Conservation (phyloP, 495 filamentous ascomycete genomes). For the Tuber indicum region DNA sequence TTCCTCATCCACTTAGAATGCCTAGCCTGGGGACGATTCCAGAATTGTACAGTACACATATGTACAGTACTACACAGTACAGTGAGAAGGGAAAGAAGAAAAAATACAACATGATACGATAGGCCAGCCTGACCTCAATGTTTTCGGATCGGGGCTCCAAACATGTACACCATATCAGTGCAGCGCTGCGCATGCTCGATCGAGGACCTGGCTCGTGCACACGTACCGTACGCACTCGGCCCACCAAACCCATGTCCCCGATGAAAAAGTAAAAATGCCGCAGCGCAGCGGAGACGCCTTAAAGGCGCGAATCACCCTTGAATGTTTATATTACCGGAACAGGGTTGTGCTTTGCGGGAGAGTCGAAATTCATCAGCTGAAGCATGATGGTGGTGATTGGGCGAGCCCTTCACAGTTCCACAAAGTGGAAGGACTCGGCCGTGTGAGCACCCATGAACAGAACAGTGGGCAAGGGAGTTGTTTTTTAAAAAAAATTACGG, state of each 20-base stretch:
- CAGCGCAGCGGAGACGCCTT: background rate
- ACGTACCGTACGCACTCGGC: background rate
- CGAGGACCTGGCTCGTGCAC: background rate
- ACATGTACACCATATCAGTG: background rate
- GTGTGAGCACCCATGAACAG: background rate
- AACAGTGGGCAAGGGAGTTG: background rate
- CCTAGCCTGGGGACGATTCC: background rate
- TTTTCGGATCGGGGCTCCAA: background rate
- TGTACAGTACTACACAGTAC: background rate
- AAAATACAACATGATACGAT: background rate
- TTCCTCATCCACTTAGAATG: background rate
- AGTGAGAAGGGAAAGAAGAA: background rate
- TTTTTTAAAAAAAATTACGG: no score
- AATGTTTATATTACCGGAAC: background rate
- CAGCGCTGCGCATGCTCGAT: background rate
- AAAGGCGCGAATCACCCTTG: background rate
- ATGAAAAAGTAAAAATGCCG: background rate
- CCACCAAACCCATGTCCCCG: background rate
- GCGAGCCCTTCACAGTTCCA: background rate
- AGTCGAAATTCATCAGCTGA: no score
- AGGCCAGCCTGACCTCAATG: background rate
- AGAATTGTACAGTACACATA: background rate
- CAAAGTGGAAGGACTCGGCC: background rate
- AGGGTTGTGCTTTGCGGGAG: background rate
- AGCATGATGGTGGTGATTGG: background rate